These are phyloP conservation scores for Saturnispora sanitii DNA, from an alignment of 805 yeast species.

Conservation along the genomic window DNA sequence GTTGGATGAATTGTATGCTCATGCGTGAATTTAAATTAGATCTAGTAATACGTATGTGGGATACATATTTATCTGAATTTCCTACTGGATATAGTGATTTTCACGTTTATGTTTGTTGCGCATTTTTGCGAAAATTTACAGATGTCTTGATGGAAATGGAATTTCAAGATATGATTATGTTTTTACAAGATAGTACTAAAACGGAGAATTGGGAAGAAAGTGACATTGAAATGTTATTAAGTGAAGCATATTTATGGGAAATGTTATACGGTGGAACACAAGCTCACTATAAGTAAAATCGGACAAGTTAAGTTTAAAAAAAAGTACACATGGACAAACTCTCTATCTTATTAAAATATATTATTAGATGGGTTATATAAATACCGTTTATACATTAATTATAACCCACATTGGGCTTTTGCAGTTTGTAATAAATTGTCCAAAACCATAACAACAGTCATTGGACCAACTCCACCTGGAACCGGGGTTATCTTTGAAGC, in stretches of 20 bases:
- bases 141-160: conserved; percentile 72
- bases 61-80: conserved; percentile 73
- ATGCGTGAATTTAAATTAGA: conserved; percentile 85
- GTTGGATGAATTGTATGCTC: conserved; percentile 97
- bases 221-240: conserved; percentile 81
- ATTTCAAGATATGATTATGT: conserved; percentile 88
- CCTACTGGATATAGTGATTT: conserved; percentile 80
- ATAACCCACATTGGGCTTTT: conserved; percentile 18
- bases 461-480: conserved; percentile 99
- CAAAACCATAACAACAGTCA: conserved; percentile 95
- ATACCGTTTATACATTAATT: neutral
- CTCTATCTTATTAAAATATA: too few relatives aligned
- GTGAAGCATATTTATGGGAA: conserved; percentile 98
- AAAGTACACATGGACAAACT: too few relatives aligned
- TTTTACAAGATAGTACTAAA: conserved; percentile 75
- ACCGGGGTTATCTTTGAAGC: conserved; percentile 85
- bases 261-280: conserved; percentile 80
- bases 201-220: conserved; percentile 78
- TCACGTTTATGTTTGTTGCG: conserved; percentile 96
- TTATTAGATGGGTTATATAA: neutral
- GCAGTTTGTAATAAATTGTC: conserved; percentile 80
- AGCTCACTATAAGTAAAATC: conserved; percentile 61
- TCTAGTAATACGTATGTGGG: conserved; percentile 93
- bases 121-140: conserved; percentile 84
- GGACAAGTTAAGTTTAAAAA: neutral